Conservation (phyloP, 805 yeast genomes). For the Isabelozyma gotoi region DNA sequence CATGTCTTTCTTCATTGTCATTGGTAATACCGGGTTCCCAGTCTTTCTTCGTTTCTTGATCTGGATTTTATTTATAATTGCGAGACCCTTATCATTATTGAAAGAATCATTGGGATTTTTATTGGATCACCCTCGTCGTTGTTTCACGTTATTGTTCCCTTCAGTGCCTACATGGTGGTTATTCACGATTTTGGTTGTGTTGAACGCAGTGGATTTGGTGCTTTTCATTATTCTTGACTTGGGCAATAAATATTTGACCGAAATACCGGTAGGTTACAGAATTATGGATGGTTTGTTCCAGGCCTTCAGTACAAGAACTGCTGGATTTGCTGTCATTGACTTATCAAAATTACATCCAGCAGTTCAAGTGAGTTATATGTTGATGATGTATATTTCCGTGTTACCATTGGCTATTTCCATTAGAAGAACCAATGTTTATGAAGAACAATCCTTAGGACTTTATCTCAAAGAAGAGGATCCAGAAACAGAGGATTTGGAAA, state of each 20-base stretch:
- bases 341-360: conserved; percentile 78
- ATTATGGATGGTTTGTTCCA: conserved; percentile 84
- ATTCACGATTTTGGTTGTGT: conserved; percentile 63
- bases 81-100: conserved; percentile 61
- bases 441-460: conserved; percentile 95
- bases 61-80: conserved; percentile 70
- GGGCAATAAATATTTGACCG: conserved; percentile 48
- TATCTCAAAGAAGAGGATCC: conserved; percentile 46
- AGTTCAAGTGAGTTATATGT: conserved; percentile 86
- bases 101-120: conserved; percentile 82
- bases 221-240: conserved; percentile 79
- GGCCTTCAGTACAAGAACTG: conserved; percentile 90
- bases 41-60: conserved; percentile 74
- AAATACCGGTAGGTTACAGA: conserved; percentile 63
- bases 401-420: conserved; percentile 94
- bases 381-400: conserved; percentile 98
- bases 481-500: conserved; percentile 32
- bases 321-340: conserved; percentile 80
- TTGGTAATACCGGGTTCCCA: conserved; percentile 97
- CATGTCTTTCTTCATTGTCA: conserved; percentile 68
- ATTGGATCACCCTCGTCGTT: conserved; percentile 94
- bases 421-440: conserved; percentile 95
- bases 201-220: conserved; percentile 78
- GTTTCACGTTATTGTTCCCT: conserved; percentile 91
- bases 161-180: conserved; percentile 96